phyloP scores from a whole-genome alignment of 2,329 filamentous ascomycete genomes.

The Bipolaris oryzae region DNA sequence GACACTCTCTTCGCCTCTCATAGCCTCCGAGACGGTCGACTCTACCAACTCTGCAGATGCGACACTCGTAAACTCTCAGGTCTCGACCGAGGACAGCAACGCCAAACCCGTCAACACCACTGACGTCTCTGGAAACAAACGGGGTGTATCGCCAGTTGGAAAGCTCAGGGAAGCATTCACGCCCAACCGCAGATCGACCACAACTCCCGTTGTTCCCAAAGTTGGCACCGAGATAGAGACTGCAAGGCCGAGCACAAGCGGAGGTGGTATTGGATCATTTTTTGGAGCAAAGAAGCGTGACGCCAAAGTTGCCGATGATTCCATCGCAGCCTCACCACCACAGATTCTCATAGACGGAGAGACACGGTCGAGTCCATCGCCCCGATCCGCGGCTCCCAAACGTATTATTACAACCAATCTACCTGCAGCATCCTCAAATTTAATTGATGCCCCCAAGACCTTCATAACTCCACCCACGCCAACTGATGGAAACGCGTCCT shows the following conservation, averaged over 20 bases:
- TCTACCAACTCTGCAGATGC: conserved; percentile 27
- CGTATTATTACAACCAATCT: conserved; percentile 47
- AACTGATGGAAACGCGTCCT: conserved; percentile 53
- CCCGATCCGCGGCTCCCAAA: conserved; percentile 34
- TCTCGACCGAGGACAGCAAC: conserved; percentile 36
- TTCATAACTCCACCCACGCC: conserved; percentile 70
- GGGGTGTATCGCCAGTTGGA: conserved; percentile 71
- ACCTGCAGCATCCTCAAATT: conserved; percentile 52
- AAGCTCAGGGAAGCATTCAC: conserved; percentile 75
- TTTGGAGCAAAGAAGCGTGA: conserved; percentile 49
- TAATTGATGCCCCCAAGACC: conserved; percentile 58
- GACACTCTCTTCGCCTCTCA: conserved; percentile 57
- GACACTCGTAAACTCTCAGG: conserved; percentile 40
- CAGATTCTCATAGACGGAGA: conserved; percentile 39
- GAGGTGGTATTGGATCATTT: conserved; percentile 48
- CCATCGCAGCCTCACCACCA: conserved; percentile 37
- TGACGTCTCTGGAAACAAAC: conserved; percentile 51
- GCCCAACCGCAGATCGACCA: conserved; percentile 35
- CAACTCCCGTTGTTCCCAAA: conserved; percentile 32
- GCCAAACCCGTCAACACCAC: conserved; percentile 42
- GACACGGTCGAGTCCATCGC: conserved; percentile 38
- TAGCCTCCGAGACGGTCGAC: conserved; percentile 50
- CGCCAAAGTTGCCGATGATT: conserved; percentile 38
- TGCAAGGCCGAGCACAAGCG: conserved; percentile 52
- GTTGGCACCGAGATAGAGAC: conserved; percentile 42